Evolutionary conservation across 2,329 filamentous ascomycete genomes (phyloP).

Genomic region (Pseudogymnoascus sp.): DNA sequence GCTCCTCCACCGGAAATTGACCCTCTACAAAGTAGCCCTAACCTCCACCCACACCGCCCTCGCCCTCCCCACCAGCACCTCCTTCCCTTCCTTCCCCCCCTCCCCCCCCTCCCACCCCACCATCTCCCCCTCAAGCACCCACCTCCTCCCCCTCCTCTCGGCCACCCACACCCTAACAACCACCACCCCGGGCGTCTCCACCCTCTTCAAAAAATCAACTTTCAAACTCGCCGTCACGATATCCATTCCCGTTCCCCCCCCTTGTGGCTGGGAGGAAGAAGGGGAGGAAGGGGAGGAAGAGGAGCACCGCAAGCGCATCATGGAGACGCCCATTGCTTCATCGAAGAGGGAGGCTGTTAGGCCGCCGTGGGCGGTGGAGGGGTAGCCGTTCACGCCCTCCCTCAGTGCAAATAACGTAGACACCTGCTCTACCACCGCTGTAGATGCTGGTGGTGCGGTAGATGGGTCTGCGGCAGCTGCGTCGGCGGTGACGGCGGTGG

Average conservation of each 20-base stretch:
- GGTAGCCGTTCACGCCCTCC: not conserved
- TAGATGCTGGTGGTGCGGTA: not conserved
- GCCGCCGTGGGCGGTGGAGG: constrained; percentile 2
- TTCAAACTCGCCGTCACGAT: constrained; percentile 47
- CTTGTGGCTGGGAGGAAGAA: constrained; percentile 1
- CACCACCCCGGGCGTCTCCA: constrained; percentile 40
- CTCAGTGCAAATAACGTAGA: too few relatives aligned
- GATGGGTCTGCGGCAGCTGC: too few relatives aligned
- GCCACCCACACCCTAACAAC: constrained; percentile 41
- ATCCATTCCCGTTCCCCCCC: constrained; percentile 18
- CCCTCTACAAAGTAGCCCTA: constrained; percentile 8
- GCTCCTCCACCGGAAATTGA: too few relatives aligned
- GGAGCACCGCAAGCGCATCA: constrained; percentile 23
- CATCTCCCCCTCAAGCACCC: not conserved
- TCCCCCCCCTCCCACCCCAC: constrained; percentile 39
- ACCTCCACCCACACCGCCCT: constrained; percentile 42
- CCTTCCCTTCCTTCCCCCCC: constrained; percentile 32
- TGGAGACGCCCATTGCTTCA: constrained; percentile 22
- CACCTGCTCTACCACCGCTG: too few relatives aligned
- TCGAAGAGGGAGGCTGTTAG: not conserved
- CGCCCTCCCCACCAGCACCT: constrained; percentile 40
- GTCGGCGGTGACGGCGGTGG: too few relatives aligned
- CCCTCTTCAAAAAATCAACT: constrained; percentile 43
- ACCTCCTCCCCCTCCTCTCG: constrained; percentile 43
- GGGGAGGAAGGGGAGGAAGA: constrained; percentile 1